Evolutionary conservation across 1,284 basidiomycete species (phyloP), one percentile per base, ranked within the genome.

Genomic region (Vanrija humicola): DNA sequence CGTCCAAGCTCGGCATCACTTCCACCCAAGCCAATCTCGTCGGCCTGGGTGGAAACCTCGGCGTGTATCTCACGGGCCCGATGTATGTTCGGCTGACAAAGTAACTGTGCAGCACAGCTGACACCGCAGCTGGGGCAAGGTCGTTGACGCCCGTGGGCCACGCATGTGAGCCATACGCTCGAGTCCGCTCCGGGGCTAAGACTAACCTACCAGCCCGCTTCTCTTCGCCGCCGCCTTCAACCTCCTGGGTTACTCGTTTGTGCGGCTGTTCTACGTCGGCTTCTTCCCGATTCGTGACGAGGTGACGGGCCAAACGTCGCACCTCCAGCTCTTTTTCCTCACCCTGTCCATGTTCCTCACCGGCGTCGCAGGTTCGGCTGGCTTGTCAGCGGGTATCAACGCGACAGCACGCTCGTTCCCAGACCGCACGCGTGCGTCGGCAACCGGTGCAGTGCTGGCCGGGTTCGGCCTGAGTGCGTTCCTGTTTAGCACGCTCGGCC

Each of bases 381-480:
- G 77, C 6, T 58, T 79, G 3, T 57, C 67, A 3, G 61, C 68
- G 3, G 66, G 66, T 0, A 63, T 79, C 52, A 79, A 78, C 57
- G 70, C 76, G 0, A 69, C 69, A 3, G 78, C 78, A 0, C 74
- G 74, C 44, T 71, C 67, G 5, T 79, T 77, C 49, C 65, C 75
- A 1, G 74, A 76, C 56, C 50, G 59, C 18, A 67, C 70, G 7
- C 80, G 88, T 38, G 88, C 85, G 2, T 83, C 85, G 0, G 82
- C 85, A 1, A 88, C 86, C 2, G 86, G 85, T 3, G 69, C 88
- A 15, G 88, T 90, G 19, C 77, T 89, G 16, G 87, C 87, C 0
- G 89, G 87, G n/a, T 90, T 89, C 57, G 89, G 89, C 0, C 80
- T 91, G 6, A 89, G 87, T 8, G 89, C 89, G 0, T 90, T 90